These are phyloP conservation scores for Rubus parviflorus DNA, from an alignment of 306 rosid genomes.

Conservation along the genomic window DNA sequence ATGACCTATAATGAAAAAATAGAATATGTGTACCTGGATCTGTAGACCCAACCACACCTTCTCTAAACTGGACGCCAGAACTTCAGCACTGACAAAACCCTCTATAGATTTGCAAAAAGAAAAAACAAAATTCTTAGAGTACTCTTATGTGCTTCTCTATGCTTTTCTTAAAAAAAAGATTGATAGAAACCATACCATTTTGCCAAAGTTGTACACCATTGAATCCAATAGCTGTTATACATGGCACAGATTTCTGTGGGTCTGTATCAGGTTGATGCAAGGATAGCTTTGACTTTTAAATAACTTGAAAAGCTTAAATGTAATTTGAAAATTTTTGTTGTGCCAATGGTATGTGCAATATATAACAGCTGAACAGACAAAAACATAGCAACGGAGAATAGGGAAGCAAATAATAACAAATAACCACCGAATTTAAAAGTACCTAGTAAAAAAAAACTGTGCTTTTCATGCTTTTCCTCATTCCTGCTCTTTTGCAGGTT, in stretches of 20 bases:
- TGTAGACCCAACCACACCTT: slow-evolving; percentile 60
- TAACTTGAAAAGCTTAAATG: background rate
- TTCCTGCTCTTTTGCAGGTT: background rate
- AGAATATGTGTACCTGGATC: slow-evolving; percentile 45
- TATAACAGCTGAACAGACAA: background rate
- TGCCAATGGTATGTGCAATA: background rate
- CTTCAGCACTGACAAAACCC: slow-evolving; percentile 49
- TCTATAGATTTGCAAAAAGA: slow-evolving; percentile 24
- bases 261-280: slow-evolving; percentile 42
- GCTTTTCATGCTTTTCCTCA: background rate
- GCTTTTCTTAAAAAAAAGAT: background rate
- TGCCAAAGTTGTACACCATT: slow-evolving; percentile 58
- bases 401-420: background rate
- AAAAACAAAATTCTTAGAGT: background rate
- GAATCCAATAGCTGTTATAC: slow-evolving; percentile 56
- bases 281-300: slow-evolving; percentile 29
- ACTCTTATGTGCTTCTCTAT: background rate
- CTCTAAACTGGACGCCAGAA: slow-evolving; percentile 52
- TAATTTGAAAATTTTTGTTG: background rate
- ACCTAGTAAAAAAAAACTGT: background rate
- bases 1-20: background rate
- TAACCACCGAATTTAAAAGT: background rate
- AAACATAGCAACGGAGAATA: background rate
- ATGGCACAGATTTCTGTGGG: slow-evolving; percentile 49
- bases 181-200: slow-evolving; percentile 37